Percentiles rank a stretch among this genome's conserved stretches.
Evolutionary conservation across 2,329 filamentous ascomycete species (phyloP).

Genomic region (Pseudogymnoascus sp.): DNA sequence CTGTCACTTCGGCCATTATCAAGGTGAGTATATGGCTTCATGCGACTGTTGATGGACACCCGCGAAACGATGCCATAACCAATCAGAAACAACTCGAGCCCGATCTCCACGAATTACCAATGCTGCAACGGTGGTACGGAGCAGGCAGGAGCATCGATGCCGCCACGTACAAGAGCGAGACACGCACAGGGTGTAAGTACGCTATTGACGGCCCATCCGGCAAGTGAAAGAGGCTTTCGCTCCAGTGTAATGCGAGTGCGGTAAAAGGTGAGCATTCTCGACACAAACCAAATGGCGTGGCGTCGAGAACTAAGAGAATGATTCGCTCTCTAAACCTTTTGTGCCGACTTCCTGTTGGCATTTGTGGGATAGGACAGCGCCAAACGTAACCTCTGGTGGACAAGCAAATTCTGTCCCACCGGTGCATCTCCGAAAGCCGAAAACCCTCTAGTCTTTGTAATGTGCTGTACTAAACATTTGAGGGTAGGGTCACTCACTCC

Average conservation of each 20-base stretch:
- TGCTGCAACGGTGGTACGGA: not conserved
- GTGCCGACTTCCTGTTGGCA: not conserved
- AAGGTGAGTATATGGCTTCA: not conserved
- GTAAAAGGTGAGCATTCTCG: not conserved
- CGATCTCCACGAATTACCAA: not conserved
- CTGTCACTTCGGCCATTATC: not conserved
- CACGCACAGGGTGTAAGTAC: not conserved
- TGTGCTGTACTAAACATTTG: not conserved
- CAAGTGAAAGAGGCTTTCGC: not conserved
- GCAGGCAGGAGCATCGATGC: not conserved
- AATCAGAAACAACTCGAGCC: not conserved
- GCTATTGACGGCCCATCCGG: not conserved
- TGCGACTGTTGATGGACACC: not conserved
- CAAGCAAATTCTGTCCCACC: not conserved
- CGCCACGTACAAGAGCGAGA: constrained; percentile 1
- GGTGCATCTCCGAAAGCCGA: not conserved
- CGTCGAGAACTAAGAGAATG: not conserved
- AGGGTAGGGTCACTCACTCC: not conserved
- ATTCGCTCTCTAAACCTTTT: not conserved
- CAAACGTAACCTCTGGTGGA: not conserved
- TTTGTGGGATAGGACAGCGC: not conserved
- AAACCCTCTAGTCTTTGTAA: not conserved
- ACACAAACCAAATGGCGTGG: constrained; percentile 2
- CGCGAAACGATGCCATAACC: constrained; percentile 4
- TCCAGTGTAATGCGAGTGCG: constrained; percentile 2